phyloP scores from a whole-genome alignment of 2,329 filamentous ascomycete genomes.

The Alternaria dauci region DNA sequence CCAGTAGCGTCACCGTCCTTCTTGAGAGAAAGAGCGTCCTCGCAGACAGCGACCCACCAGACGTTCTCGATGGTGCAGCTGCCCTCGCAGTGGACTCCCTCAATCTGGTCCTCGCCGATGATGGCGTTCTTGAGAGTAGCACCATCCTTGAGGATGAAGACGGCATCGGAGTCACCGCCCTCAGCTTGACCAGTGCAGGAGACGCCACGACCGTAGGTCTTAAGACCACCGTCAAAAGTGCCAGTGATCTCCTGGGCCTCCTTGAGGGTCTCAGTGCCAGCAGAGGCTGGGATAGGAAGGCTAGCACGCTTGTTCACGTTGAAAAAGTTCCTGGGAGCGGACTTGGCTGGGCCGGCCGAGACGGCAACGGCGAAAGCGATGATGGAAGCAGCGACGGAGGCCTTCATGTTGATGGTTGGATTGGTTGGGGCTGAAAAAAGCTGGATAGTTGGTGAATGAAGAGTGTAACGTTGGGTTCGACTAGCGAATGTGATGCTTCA shows the following conservation, averaged over 20 bases:
- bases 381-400: constrained; percentile 36
- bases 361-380: constrained; percentile 39
- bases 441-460: constrained; percentile 13
- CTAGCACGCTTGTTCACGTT: constrained; percentile 41
- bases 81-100: constrained; percentile 48
- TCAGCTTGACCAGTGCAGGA: constrained; percentile 56
- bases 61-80: constrained; percentile 58
- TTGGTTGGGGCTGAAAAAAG: constrained; percentile 17
- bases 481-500: constrained; percentile 34
- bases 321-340: constrained; percentile 26
- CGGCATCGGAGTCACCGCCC: constrained; percentile 57
- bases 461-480: constrained; percentile 24
- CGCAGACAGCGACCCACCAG: constrained; percentile 48
- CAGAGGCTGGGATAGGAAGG: constrained; percentile 41
- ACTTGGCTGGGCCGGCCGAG: constrained; percentile 36
- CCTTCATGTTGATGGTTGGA: constrained; percentile 43
- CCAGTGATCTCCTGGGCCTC: constrained; percentile 35
- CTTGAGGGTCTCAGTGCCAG: constrained; percentile 39
- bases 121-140: constrained; percentile 64
- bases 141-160: constrained; percentile 62
- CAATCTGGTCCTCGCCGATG: constrained; percentile 61
- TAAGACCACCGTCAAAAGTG: constrained; percentile 45
- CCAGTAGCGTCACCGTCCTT: constrained; percentile 26
- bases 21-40: constrained; percentile 52
- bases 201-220: constrained; percentile 45